Evolutionary conservation across 441 rosid genomes (phyloP).

Genomic region (Biscutella auriculata): DNA sequence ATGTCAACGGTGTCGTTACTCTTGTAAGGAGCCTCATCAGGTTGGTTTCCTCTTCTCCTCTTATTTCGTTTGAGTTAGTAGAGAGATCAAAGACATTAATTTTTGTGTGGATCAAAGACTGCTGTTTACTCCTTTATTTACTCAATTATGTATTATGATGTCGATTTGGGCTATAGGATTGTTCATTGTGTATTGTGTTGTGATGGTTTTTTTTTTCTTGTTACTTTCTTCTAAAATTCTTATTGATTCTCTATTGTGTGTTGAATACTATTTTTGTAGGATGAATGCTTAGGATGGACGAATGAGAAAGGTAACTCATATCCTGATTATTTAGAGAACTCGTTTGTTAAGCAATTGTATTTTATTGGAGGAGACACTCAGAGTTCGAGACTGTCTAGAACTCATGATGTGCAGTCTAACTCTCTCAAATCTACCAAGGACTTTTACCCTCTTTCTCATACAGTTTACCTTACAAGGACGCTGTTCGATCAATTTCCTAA

Average conservation of each 20-base stretch:
- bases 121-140: not conserved
- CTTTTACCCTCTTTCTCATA: too few species aligned
- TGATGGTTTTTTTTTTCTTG: not conserved
- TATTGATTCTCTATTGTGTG: not conserved
- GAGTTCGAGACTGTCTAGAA: conserved; percentile 15
- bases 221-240: not conserved
- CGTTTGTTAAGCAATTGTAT: conserved; percentile 57
- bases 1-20: conserved; percentile 40
- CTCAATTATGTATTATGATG: not conserved
- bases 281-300: conserved; percentile 47
- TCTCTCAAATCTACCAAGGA: conserved; percentile 20
- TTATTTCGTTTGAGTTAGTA: not conserved
- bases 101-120: not conserved
- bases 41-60: conserved; percentile 8
- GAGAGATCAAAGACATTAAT: not conserved
- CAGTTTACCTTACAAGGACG: too few species aligned
- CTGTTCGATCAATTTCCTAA: too few species aligned
- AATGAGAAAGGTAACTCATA: conserved; percentile 61
- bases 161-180: too few species aligned
- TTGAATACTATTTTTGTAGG: conserved; percentile 20
- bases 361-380: conserved; percentile 23
- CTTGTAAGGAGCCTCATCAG: conserved; percentile 53
- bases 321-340: conserved; percentile 49
- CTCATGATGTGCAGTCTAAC: conserved; percentile 11
- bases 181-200: not conserved